phyloP scores from a whole-genome alignment of 2,329 filamentous ascomycete genomes.

The Clonostachys rhizophaga region DNA sequence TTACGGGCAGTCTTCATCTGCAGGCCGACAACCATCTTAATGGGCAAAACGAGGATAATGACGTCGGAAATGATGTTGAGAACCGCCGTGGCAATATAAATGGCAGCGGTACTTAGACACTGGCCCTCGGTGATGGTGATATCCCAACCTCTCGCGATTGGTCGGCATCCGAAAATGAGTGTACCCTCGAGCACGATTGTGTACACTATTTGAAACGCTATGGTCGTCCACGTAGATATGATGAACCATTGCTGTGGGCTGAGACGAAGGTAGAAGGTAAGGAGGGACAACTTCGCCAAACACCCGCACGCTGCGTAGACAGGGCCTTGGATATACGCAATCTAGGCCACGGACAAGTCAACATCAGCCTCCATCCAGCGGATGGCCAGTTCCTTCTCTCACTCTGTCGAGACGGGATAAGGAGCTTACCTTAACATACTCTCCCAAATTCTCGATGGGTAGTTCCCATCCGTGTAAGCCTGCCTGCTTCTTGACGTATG shows the following conservation, averaged over 20 bases:
- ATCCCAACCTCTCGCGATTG: constrained; percentile 23
- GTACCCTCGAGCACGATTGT: constrained; percentile 23
- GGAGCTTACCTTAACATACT: too few relatives aligned
- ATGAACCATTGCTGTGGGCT: constrained; percentile 26
- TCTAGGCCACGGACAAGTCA: constrained; percentile 6
- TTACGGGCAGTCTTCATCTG: constrained; percentile 40
- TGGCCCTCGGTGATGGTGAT: constrained; percentile 15
- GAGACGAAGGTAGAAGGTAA: constrained; percentile 29
- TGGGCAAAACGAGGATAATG: constrained; percentile 37
- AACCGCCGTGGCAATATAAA: constrained; percentile 42
- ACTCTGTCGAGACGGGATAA: too few relatives aligned
- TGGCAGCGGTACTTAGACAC: constrained; percentile 39
- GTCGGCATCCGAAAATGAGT: constrained; percentile 28
- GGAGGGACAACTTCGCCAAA: constrained; percentile 28
- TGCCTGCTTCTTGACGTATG: too few relatives aligned
- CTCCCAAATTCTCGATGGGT: not conserved
- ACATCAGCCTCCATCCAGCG: constrained; percentile 12
- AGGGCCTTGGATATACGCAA: constrained; percentile 15
- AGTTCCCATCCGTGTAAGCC: constrained; percentile 17
- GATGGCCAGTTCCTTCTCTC: constrained; percentile 6
- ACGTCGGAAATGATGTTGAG: constrained; percentile 42
- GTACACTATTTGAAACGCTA: constrained; percentile 20
- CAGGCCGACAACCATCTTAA: constrained; percentile 29
- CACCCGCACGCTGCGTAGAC: constrained; percentile 26
- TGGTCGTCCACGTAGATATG: constrained; percentile 16